Conservation (phyloP, 225 moss, liverwort and hornwort species). For the Marchantia polymorpha region DNA sequence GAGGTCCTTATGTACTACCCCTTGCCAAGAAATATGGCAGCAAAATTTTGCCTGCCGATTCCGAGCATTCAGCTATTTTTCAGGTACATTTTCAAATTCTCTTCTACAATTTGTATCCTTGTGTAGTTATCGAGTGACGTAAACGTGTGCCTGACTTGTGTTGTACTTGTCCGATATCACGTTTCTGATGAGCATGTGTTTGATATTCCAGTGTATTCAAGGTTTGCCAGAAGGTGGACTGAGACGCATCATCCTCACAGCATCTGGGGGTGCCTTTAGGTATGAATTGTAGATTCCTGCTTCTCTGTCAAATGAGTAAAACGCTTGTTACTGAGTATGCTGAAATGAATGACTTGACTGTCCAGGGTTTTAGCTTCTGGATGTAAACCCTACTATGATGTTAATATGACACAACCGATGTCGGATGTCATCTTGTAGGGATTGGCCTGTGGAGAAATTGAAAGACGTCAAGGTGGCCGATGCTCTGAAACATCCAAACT, state of each 20-base stretch:
- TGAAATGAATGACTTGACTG: background rate
- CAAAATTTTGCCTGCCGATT: conserved; percentile 92
- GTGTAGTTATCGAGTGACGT: too few species aligned
- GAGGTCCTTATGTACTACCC: conserved; percentile 94
- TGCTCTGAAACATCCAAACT: conserved; percentile 98
- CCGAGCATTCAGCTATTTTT: conserved; percentile 97
- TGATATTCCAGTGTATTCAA: conserved; percentile 78
- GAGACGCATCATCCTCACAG: conserved; percentile 87
- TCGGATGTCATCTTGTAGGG: conserved; percentile 36
- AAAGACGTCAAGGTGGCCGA: conserved; percentile 94
- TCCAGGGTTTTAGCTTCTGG: background rate
- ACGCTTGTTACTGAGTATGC: background rate
- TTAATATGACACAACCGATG: background rate
- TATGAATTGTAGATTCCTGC: conserved; percentile 12
- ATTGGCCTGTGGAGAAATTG: conserved; percentile 93
- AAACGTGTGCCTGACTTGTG: too few species aligned
- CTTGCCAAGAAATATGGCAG: conserved; percentile 85
- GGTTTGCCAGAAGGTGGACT: conserved; percentile 91
- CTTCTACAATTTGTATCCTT: too few species aligned
- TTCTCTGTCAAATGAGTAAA: background rate
- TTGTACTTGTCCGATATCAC: background rate
- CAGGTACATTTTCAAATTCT: conserved; percentile 45
- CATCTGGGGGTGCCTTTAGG: conserved; percentile 99
- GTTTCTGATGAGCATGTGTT: background rate
- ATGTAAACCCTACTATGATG: background rate